A percentile compares a stretch with the other conserved stretches of the same genome.
Conservation (phyloP, 192 early-diverging fungal genomes). For the Backusella australiensis region DNA sequence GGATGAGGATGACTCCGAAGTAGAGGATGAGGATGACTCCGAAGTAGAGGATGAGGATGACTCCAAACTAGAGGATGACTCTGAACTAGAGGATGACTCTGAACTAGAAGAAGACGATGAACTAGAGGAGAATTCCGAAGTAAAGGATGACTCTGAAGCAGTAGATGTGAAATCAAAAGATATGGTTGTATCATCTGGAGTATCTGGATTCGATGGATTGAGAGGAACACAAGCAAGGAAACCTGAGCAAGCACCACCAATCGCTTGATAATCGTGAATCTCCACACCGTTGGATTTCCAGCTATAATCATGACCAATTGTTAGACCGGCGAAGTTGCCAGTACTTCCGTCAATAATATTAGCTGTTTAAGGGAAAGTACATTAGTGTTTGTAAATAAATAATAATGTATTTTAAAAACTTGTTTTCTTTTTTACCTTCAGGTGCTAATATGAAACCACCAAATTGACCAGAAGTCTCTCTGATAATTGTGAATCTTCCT, state of each 20-base stretch:
- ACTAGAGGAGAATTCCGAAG: no score
- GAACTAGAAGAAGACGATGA: no score
- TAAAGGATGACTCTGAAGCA: background rate
- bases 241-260: background rate
- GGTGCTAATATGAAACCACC: background rate
- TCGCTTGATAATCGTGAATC: background rate
- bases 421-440: background rate
- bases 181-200: background rate
- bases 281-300: background rate
- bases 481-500: background rate
- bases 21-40: no score
- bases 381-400: background rate
- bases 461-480: background rate
- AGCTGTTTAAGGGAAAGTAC: background rate
- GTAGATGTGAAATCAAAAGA: no score
- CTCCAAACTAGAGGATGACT: no score
- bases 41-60: no score
- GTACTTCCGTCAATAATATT: background rate
- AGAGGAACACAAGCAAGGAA: background rate
- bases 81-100: no score
- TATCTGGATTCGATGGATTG: background rate
- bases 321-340: background rate
- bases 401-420: background rate
- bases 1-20: no score
- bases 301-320: background rate